These are phyloP conservation scores for Eucalyptus melliodora DNA, from an alignment of 345 rosid species.

Conservation along the genomic window DNA sequence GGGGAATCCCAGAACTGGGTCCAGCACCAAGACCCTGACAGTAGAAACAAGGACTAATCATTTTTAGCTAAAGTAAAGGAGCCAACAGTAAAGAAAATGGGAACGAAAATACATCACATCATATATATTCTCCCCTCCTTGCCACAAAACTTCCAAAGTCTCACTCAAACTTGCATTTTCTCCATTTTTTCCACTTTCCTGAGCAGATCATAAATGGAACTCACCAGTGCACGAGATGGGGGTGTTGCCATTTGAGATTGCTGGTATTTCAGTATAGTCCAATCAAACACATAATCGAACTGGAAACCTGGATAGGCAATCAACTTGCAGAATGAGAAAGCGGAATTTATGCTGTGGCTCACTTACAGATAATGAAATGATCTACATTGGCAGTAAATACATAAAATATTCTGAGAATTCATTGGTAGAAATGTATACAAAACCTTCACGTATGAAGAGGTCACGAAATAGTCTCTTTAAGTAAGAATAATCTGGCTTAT, in stretches of 20 bases:
- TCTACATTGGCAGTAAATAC: background rate
- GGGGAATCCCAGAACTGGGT: conserved; percentile 59
- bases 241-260: conserved; percentile 85
- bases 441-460: conserved; percentile 66
- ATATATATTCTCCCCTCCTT: background rate
- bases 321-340: background rate
- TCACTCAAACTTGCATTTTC: background rate
- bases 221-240: conserved; percentile 49
- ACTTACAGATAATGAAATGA: background rate
- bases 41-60: background rate
- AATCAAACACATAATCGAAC: conserved; percentile 91
- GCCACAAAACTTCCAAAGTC: background rate
- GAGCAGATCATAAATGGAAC: background rate
- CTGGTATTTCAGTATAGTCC: conserved; percentile 98
- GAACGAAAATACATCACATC: background rate
- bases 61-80: background rate
- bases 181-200: background rate
- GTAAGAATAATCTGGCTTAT: conserved; percentile 91
- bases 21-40: conserved; percentile 61
- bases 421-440: background rate
- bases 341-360: background rate
- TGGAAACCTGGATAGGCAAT: conserved; percentile 57
- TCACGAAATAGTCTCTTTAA: conserved; percentile 90
- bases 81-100: background rate
- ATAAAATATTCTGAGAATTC: background rate